Base-by-base conservation (phyloP, 805 yeast species). In the Lachancea thermotolerans region DNA sequence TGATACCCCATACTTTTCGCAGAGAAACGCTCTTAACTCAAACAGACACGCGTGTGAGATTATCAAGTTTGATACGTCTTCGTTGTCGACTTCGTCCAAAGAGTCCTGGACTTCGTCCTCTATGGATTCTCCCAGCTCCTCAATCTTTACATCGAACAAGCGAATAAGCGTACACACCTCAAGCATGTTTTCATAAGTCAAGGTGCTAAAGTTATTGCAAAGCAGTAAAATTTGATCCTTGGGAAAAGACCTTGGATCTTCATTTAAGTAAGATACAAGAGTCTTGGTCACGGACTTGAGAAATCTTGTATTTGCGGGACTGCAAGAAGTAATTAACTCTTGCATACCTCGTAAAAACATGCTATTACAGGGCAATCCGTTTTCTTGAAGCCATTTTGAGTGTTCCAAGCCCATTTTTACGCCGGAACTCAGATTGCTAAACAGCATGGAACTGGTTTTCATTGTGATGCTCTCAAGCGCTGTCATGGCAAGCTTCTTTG, bases 361-460 rank as follows among this genome's bases (percentile, higher is more conserved):
- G 16, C 45, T 46, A 16, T 53, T 46, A 14, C 37, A 41, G 34
- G 47, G 54, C 37, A 42, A 56, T 7, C 35, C 32, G 2, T 5
- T 17, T 0, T 34, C 46, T 14, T 46, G 41, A 15, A 49, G 18
- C 11, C 35, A 25, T 27, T 47, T 49, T 1, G 56, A 47, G 56
- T 78, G 81, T 0, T 61, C 55, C 2, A 74, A 71, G 0, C 88
- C 85, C 18, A 70, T 48, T 43, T 64, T 74, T 6, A 86, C 56
- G 0, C 91, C 93, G 46, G 80, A 85, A 2, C 71, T 60, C 51
- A 85, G 79, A 42, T 79, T 72, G 6, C 80, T 64, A 39, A 83
- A 90, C 17, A 85, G 75, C 56, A 88, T 69, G 1, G 87, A 75
- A 57, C 85, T 91, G 56, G 85, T 79, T 48, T 80, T 82, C 16